Base-by-base conservation (phyloP, 257 asterid genomes). In the Solanum etuberosum region DNA sequence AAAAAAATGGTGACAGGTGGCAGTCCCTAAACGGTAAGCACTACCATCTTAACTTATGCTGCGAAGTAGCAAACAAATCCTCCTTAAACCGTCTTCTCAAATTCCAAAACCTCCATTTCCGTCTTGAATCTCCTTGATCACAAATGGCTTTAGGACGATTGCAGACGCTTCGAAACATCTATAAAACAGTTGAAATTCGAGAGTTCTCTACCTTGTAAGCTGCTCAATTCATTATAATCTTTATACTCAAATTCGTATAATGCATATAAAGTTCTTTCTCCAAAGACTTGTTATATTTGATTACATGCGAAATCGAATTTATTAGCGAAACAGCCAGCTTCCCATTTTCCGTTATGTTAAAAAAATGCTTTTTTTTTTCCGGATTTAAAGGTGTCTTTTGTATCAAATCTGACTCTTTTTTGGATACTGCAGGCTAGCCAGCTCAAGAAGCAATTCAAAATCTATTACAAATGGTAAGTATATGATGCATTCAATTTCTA, bases 381-480 rank as follows among this genome's bases (percentile, higher is more conserved):
- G 27, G 23, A 42, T 16, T 78, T 42, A 25, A 18, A 15, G 35
- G 9, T 46, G 63, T 78, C 84, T 46, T 25, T 78, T 78, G 68
- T 48, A 20, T 27, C 68, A 48, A 48, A 48, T 81, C 68, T 81
- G 42, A 31, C 68, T 81, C 43, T 48, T 48, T 78, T 46, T 81
- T 81, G 20, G 20, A 81, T 81, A 29, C n/a, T 43, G 74, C 89
- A 90, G 93, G 89, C 80, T 87, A 63, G 86, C 85, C 70, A 86
- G 90, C 86, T 89, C 91, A 78, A 88, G 89, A 87, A 89, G 83
- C 80, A 88, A 65, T 83, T 85, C 89, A 71, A 88, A 77, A 76
- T 63, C 81, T 72, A 59, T 83, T 72, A 18, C 86, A 23, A 72
- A 85, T 82, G 92, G 92, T 87, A 86, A 37, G 63, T 31, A 16